Conservation (phyloP, 2,329 filamentous ascomycete genomes). For the Pyricularia pennisetigena region DNA sequence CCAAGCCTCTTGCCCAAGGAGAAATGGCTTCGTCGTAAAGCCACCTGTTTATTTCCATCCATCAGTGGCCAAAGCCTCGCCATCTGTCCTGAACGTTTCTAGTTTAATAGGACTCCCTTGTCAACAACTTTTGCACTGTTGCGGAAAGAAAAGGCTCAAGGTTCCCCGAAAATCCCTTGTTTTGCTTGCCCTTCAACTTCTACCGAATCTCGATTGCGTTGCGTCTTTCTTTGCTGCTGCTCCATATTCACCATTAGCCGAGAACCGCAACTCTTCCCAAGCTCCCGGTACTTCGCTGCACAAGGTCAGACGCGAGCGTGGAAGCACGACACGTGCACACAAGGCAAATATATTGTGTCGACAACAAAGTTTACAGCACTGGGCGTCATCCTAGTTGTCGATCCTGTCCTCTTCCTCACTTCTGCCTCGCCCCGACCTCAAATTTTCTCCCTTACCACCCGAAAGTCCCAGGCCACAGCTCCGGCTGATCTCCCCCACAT, state of each 20-base stretch:
- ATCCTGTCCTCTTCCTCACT: background rate
- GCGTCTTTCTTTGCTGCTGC: background rate
- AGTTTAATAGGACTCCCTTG: background rate
- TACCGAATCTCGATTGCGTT: background rate
- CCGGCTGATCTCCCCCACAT: background rate
- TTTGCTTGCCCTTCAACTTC: background rate
- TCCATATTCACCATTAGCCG: background rate
- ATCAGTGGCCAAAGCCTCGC: background rate
- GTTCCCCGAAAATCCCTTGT: background rate
- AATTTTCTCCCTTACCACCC: background rate
- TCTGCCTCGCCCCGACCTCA: background rate
- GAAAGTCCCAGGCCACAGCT: background rate
- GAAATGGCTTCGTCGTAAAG: background rate
- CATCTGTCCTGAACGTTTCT: conserved; percentile 1
- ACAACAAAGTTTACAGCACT: background rate
- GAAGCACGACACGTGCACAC: background rate
- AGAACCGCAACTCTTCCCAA: background rate
- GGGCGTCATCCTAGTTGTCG: background rate
- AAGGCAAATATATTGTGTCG: background rate
- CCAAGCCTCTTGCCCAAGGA: background rate
- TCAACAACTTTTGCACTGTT: background rate
- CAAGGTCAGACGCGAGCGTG: background rate
- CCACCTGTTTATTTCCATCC: conserved; percentile 5
- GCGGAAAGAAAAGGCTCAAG: background rate
- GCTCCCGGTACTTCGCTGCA: background rate